Base-by-base conservation (phyloP, 768 basidiomycete genomes). In the Rhodotorula diobovata region DNA sequence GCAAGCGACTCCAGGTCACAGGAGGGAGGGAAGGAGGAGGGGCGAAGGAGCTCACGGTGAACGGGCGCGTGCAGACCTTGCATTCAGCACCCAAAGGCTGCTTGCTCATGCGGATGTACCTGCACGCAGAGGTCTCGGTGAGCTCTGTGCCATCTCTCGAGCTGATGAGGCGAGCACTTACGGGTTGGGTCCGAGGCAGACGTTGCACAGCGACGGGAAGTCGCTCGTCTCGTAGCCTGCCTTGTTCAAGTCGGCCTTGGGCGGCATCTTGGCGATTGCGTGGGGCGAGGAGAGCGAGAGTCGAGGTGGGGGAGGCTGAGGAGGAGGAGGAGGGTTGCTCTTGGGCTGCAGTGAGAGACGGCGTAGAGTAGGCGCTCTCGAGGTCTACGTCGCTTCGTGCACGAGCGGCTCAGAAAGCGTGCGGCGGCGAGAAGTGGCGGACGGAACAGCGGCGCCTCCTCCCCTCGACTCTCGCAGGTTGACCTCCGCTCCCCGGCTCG, bases 21-120 rank as follows among this genome's bases (percentile, higher is more conserved):
- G 14, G 41, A 7, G 8, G 41, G 18, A 2, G 10, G 1, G 9
- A 25, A 48, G 14, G 48, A 28, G n/a, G 34, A 25, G 28, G 41
- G 46, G 16, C 2, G 23, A 18, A 6, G 32, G 51, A 34, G 15
- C 70, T 41, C 25, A 72, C 67, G 48, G 77, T 76, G 61, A 78
- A 75, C 0, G 76, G 96, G 34, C 96, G 86, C 6, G 93, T 93
- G 79, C 96, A 99, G 63, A 95, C 95, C 74, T 97, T 97, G 81
- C 96, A 99, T 63, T 93, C 93, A 37, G 90, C 86, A 9, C 93
- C 96, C 73, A 90, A 95, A 79, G 93, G 90, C 85, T 98, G 96
- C 82, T 97, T 98, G 12, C 91, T 92, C 95, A 97, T 98, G 74
- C 92, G 87, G 63, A 95, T 86, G 82, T 95, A 99, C 1, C 93